phyloP scores from a whole-genome alignment of 805 yeast species.

The Wickerhamiella siamensis region DNA sequence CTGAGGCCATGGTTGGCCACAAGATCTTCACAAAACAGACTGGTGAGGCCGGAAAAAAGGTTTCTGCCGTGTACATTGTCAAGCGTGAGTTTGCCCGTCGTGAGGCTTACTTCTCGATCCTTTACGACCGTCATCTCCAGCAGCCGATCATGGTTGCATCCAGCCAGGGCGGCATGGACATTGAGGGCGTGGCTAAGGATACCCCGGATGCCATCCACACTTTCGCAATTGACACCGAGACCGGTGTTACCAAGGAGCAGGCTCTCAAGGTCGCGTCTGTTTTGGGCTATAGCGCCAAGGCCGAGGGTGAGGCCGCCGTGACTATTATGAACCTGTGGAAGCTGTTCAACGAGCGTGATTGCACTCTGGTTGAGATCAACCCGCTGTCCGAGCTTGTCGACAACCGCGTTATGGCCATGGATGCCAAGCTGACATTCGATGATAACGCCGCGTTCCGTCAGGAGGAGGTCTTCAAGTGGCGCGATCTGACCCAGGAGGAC shows the following conservation, averaged over 20 bases:
- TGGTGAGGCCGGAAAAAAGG: slow-evolving; percentile 93
- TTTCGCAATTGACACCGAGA: slow-evolving; percentile 59
- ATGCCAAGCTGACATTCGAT: slow-evolving; percentile 96
- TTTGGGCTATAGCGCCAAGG: slow-evolving; percentile 67
- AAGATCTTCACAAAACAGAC: slow-evolving; percentile 95
- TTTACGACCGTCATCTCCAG: slow-evolving; percentile 87
- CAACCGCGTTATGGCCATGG: slow-evolving; percentile 91
- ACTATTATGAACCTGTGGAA: slow-evolving; percentile 75
- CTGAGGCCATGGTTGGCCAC: slow-evolving; percentile 81
- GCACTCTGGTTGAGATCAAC: slow-evolving; percentile 97
- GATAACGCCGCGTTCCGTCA: slow-evolving; percentile 94
- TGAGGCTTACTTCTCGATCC: slow-evolving; percentile 89
- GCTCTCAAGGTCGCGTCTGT: slow-evolving; percentile 66
- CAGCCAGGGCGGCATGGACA: slow-evolving; percentile 98
- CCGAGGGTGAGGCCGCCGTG: slow-evolving; percentile 75
- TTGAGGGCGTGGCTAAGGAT: slow-evolving; percentile 91
- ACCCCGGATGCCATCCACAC: slow-evolving; percentile 87
- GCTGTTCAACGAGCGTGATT: slow-evolving; percentile 81
- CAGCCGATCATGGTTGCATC: slow-evolving; percentile 90
- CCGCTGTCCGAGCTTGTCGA: slow-evolving; percentile 90
- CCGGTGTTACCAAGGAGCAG: slow-evolving; percentile 65
- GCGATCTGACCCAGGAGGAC: slow-evolving; percentile 96
- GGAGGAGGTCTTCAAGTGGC: slow-evolving; percentile 87
- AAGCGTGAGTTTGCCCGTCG: slow-evolving; percentile 88
- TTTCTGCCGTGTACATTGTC: slow-evolving; percentile 89